Base-by-base conservation (phyloP, 2,329 filamentous ascomycete species). In the Aureobasidium sp. region DNA sequence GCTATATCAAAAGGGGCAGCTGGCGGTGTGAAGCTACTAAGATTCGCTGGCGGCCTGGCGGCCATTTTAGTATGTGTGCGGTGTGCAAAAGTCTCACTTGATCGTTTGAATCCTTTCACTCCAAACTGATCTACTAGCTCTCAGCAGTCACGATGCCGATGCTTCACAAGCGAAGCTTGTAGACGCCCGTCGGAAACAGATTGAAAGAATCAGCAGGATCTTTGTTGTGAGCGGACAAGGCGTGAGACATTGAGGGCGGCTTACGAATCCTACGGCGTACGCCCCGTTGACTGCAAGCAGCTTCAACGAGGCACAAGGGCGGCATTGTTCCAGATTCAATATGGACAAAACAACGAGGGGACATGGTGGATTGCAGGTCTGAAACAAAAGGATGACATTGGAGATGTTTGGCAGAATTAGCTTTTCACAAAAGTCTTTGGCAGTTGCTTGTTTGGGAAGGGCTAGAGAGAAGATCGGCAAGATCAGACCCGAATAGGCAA, bases 21-120 rank as follows among this genome's bases (percentile, higher is more conserved):
- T 41, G 29, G 53, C 53, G 53, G 53, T 55, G 51, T 55, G 53
- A 34, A 55, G 37, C 10, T 54, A 29, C 53, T 55, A 45, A 55
- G 30, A 45, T 55, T 55, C 25, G 53, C 39, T 45, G 53, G 53
- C 39, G 53, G 53, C 53, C 53, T 47, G 25, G 39, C 21, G 53
- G n/a, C n/a, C 37, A 41, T 9, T 54, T 32, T 27, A 54, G 32
- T 14, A 30, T 21, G 39, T 27, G 11, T 55, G 39, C 53, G 53
- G 53, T 55, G 53, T 55, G 39, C 3, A 32, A 55, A 44, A 10
- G 11, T 27, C 25, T 45, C 11, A 41, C 13, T 49, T 11, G 37
- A 9, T 21, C 30, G 13, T 36, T 45, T n/a, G 39, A 34, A n/a
- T 55, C 39, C 25, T 11, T n/a, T 14, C 9, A n/a, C 14, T 30